These are phyloP conservation scores for Syzygium aromaticum DNA, from an alignment of 345 rosid species.

Conservation along the genomic window DNA sequence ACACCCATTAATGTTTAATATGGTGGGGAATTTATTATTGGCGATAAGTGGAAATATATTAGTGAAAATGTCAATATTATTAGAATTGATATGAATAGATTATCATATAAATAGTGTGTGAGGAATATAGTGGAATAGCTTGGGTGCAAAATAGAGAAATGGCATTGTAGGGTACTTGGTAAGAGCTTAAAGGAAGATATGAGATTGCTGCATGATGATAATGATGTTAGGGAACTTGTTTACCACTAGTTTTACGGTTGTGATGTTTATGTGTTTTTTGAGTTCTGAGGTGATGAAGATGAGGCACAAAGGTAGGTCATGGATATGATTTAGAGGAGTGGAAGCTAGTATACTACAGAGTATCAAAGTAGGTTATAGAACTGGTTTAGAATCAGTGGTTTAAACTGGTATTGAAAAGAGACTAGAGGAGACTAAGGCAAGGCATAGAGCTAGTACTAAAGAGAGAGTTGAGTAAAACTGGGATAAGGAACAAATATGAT, in stretches of 20 bases:
- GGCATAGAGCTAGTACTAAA: not conserved
- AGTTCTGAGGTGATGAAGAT: not conserved
- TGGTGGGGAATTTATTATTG: not conserved
- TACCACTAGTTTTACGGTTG: not conserved
- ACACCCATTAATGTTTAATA: not conserved
- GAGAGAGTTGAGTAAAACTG: not conserved
- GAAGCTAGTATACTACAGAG: not conserved
- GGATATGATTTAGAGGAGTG: not conserved
- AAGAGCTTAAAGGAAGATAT: not conserved
- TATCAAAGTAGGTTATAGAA: not conserved
- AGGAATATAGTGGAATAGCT: not conserved
- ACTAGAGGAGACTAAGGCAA: not conserved
- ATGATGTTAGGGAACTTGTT: not conserved
- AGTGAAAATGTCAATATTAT: not conserved
- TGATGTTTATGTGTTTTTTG: not conserved
- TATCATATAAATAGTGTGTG: not conserved
- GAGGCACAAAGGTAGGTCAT: not conserved
- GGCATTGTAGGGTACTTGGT: not conserved
- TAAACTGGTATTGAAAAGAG: not conserved
- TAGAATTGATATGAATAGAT: not conserved
- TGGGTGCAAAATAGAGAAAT: not conserved
- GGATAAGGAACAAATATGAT: not conserved
- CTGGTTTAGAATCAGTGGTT: not conserved
- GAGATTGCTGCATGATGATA: not conserved
- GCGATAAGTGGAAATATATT: not conserved